Base-by-base conservation (phyloP, 768 basidiomycete genomes). In the Termitomyces sp. region DNA sequence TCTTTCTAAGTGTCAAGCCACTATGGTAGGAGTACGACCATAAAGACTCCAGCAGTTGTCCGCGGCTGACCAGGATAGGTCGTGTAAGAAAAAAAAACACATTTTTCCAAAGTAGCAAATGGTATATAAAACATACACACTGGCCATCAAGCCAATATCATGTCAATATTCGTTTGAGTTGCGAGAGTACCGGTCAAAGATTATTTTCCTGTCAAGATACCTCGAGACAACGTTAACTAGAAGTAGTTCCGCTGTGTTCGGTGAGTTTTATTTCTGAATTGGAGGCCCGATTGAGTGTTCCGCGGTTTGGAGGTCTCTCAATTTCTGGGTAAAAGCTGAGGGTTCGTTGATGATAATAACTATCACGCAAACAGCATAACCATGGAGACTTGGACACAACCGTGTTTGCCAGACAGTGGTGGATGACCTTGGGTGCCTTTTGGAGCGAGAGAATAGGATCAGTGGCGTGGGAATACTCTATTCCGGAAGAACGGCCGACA, bases 401-500 rank as follows among this genome's bases (percentile, higher is more conserved):
- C n/a, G n/a, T n/a, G 20, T 35, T 22, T 3, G 32, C 33, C 13
- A 2, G 18, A 16, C 49, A 26, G 26, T 26, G 4, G 26, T 26
- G 26, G 26, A 26, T 26, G 26, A 26, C 26, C 26, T 26, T 26
- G 26, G 26, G 2, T 26, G 26, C 26, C 26, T 26, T 26, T 26
- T 4, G 26, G 26, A 10, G 35, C 4, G 8, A 1, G 16, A 52
- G 2, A 40, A 40, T 44, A 38, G 38, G 53, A 58, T 47, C 38
- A 43, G 53, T 58, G 53, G 53, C 58, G 58, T 58, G 58, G 47
- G 58, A 58, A 54, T 33, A 12, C 16, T 9, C 46, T n/a, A n/a
- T 43, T 54, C 44, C 52, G 51, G 26, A 2, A 22, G 22, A 42
- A 36, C 22, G 20, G 36, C 53, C 47, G 47, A 48, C 35, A 13